These are phyloP conservation scores for Scheffersomyces illinoinensis DNA, from an alignment of 1,139 yeast species.

Conservation along the genomic window DNA sequence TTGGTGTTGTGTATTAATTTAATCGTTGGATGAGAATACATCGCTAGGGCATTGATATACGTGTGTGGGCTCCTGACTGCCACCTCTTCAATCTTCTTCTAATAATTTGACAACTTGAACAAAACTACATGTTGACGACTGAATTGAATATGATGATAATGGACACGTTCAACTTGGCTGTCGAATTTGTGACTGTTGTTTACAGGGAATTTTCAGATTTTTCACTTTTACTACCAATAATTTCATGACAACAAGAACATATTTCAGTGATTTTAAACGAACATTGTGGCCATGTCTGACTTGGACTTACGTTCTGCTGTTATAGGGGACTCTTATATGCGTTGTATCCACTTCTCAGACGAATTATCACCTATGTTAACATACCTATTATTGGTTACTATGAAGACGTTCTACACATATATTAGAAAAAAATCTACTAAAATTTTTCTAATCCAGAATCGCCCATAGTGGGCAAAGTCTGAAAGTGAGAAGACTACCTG, in stretches of 20 bases:
- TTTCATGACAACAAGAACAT: not conserved
- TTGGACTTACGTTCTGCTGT: not conserved
- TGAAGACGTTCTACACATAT: not conserved
- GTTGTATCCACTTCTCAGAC: not conserved
- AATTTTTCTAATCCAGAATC: conserved; percentile 1
- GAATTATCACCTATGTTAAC: conserved; percentile 4
- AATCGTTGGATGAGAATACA: not conserved
- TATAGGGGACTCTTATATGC: not conserved
- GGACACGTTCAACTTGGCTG: no score
- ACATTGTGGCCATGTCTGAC: not conserved
- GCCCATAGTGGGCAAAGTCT: not conserved
- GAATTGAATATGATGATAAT: not conserved
- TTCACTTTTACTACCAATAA: not conserved
- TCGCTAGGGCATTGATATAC: not conserved
- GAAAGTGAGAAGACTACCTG: conserved; percentile 2
- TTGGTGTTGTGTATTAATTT: not conserved
- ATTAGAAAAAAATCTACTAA: conserved; percentile 1
- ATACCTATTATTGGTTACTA: conserved; percentile 14
- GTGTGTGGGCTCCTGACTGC: not conserved
- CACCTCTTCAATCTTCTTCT: not conserved
- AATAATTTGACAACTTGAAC: not conserved
- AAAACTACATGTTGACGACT: not conserved
- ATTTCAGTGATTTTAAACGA: not conserved
- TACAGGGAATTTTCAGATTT: not conserved
- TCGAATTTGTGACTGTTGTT: not conserved